A percentile compares a stretch with the other conserved stretches of the same genome.
phyloP scores from a whole-genome alignment of 306 rosid genomes.

The Spatholobus suberectus region DNA sequence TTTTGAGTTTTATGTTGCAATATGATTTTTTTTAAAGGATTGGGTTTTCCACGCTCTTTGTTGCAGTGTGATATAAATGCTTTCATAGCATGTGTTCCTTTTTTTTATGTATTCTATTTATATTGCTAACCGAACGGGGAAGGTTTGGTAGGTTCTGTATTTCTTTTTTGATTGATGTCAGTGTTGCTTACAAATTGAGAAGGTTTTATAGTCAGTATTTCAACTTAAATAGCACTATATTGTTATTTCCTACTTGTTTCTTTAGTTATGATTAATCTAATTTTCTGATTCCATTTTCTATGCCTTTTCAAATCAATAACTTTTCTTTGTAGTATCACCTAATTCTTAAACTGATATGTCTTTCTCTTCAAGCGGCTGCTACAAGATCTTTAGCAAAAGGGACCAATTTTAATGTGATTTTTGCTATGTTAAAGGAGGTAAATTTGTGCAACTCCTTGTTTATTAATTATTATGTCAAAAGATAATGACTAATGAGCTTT shows the following conservation, averaged over 20 bases:
- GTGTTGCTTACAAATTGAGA: too few relatives aligned
- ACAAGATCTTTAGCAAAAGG: constrained; percentile 89
- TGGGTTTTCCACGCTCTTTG: too few relatives aligned
- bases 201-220: too few relatives aligned
- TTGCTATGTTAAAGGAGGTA: constrained; percentile 93
- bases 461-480: constrained; percentile 7
- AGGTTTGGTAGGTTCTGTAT: too few relatives aligned
- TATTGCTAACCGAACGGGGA: too few relatives aligned
- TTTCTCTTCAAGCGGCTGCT: constrained; percentile 83
- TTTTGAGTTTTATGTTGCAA: too few relatives aligned
- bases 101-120: too few relatives aligned
- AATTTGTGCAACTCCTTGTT: constrained; percentile 29
- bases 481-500: background rate
- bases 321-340: constrained; percentile 8
- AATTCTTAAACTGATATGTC: constrained; percentile 38
- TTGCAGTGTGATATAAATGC: too few relatives aligned
- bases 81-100: too few relatives aligned
- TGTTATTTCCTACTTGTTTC: background rate
- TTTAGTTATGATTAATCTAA: background rate
- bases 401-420: constrained; percentile 67
- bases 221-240: background rate
- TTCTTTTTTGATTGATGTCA: too few relatives aligned
- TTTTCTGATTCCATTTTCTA: too few relatives aligned
- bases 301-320: constrained; percentile 4
- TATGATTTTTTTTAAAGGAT: too few relatives aligned